Evolutionary conservation across 768 basidiomycete species (phyloP).

Genomic region (Gymnopilus junonius): DNA sequence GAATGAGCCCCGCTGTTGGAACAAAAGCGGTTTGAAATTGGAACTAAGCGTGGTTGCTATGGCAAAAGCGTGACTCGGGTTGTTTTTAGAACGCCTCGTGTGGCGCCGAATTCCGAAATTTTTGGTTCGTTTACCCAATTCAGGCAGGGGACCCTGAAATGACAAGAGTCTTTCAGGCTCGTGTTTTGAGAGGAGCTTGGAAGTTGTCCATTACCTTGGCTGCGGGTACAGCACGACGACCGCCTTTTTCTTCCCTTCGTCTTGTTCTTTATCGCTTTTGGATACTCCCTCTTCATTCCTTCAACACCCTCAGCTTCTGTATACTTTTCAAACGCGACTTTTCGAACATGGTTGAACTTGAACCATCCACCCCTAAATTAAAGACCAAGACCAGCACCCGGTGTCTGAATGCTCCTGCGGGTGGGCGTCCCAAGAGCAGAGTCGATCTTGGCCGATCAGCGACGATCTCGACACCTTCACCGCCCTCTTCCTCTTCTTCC

Average conservation of each 20-base stretch:
- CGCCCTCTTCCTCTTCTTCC: background rate
- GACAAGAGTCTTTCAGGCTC: background rate
- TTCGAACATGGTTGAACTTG: background rate
- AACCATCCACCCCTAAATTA: background rate
- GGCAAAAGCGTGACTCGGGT: background rate
- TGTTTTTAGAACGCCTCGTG: background rate
- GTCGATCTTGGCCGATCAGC: background rate
- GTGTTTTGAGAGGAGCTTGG: background rate
- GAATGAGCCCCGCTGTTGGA: background rate
- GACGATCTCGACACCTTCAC: background rate
- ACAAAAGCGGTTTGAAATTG: background rate
- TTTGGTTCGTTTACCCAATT: background rate
- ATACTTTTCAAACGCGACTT: background rate
- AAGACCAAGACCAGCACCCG: constrained; percentile 7
- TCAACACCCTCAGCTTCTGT: background rate
- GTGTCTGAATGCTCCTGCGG: constrained; percentile 9
- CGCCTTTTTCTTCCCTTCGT: background rate
- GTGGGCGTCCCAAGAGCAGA: constrained; percentile 14
- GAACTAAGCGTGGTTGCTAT: constrained; percentile 1
- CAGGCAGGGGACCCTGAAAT: background rate
- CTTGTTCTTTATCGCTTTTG: background rate
- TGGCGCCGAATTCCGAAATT: background rate
- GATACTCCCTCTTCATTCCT: background rate
- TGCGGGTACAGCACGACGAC: constrained; percentile 2
- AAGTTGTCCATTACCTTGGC: constrained; percentile 1